Conservation (phyloP, 768 basidiomycete genomes). For the Calocybe indica region DNA sequence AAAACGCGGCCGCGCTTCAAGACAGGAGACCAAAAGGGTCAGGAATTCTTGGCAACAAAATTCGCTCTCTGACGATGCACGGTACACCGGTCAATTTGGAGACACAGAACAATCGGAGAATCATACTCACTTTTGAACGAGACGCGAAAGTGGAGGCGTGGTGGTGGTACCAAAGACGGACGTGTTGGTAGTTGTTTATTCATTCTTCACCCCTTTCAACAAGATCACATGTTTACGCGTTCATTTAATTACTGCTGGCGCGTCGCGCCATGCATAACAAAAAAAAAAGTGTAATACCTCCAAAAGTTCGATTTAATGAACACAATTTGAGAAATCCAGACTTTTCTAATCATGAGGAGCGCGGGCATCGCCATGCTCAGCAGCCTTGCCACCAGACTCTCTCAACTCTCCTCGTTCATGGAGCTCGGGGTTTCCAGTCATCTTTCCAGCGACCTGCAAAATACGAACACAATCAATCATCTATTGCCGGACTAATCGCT, state of each 20-base stretch:
- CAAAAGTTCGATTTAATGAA: too few relatives aligned
- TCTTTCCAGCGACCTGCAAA: conserved; percentile 43
- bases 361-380: conserved; percentile 31
- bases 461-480: neutral
- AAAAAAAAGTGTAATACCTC: too few relatives aligned
- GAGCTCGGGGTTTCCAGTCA: conserved; percentile 37
- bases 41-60: neutral
- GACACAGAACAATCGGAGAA: conserved; percentile 4
- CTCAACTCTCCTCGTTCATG: conserved; percentile 55
- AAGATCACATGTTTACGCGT: conserved; percentile 16
- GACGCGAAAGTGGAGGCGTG: conserved; percentile 26
- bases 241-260: too few relatives aligned
- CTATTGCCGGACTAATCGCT: neutral
- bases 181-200: conserved; percentile 31
- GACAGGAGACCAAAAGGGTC: conserved; percentile 14
- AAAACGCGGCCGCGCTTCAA: conserved; percentile 1
- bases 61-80: neutral
- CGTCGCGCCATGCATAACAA: too few relatives aligned
- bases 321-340: too few relatives aligned
- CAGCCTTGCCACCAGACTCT: conserved; percentile 45
- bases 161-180: conserved; percentile 42
- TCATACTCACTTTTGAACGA: conserved; percentile 9
- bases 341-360: conserved; percentile 31
- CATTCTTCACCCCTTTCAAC: conserved; percentile 17
- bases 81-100: neutral